These are phyloP conservation scores for Schizosaccharomyces versatilis DNA, from an alignment of 1,139 yeast species.

Conservation along the genomic window DNA sequence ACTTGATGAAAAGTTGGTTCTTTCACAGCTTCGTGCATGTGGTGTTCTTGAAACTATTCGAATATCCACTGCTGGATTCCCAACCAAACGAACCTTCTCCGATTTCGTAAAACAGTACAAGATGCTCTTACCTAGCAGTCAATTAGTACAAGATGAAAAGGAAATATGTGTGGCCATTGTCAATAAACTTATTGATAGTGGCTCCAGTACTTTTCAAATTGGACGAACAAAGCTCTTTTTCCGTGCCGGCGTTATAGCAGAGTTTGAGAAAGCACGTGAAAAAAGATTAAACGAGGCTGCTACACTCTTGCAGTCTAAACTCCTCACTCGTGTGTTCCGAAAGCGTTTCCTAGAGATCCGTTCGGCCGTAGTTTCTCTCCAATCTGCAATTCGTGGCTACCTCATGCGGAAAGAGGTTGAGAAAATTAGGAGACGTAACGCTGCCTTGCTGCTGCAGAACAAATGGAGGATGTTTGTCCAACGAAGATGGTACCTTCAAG, in stretches of 20 bases:
- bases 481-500: neutral
- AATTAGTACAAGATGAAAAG: slow-evolving; percentile 29
- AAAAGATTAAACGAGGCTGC: slow-evolving; percentile 62
- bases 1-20: slow-evolving; percentile 85
- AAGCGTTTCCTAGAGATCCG: no score
- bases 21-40: slow-evolving; percentile 92
- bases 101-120: slow-evolving; percentile 85
- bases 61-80: slow-evolving; percentile 94
- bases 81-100: slow-evolving; percentile 84
- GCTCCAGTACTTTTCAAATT: slow-evolving; percentile 69
- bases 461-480: neutral
- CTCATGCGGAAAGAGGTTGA: slow-evolving; percentile 27
- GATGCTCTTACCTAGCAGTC: slow-evolving; percentile 47
- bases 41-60: slow-evolving; percentile 94
- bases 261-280: slow-evolving; percentile 61
- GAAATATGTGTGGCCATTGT: neutral
- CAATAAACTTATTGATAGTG: slow-evolving; percentile 19
- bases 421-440: neutral
- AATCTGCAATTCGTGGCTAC: slow-evolving; percentile 80
- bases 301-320: slow-evolving; percentile 51
- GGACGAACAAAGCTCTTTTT: slow-evolving; percentile 71
- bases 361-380: slow-evolving; percentile 36
- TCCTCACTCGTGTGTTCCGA: no score
- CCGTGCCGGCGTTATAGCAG: slow-evolving; percentile 83
- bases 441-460: neutral